phyloP scores from a whole-genome alignment of 176 grass and related monocot species.

The Elymus sibiricus region DNA sequence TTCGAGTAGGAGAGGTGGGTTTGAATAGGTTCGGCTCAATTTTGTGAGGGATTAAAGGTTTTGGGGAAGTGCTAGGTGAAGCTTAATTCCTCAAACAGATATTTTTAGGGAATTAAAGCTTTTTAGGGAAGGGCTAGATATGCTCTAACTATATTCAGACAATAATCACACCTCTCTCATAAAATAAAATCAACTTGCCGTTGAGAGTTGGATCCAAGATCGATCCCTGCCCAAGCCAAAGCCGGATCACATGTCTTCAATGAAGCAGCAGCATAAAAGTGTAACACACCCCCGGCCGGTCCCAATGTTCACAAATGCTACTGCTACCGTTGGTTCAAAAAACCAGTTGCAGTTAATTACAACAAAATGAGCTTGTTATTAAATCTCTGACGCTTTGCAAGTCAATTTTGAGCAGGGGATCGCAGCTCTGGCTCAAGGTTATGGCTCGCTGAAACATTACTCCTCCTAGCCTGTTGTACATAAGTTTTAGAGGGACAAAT shows the following conservation, averaged over 20 bases:
- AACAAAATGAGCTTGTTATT: not conserved
- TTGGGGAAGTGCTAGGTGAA: too few species aligned
- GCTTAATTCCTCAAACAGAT: too few species aligned
- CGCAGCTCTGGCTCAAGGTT: not conserved
- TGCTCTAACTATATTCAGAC: too few species aligned
- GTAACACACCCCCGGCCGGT: not conserved
- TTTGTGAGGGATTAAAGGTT: too few species aligned
- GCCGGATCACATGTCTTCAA: not conserved
- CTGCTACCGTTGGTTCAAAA: not conserved
- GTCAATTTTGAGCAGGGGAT: not conserved
- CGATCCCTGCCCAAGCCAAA: not conserved
- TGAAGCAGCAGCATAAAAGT: not conserved
- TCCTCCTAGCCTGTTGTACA: not conserved
- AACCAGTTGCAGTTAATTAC: not conserved
- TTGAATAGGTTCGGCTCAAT: too few species aligned
- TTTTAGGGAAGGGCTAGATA: too few species aligned
- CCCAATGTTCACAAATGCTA: constrained; percentile 6
- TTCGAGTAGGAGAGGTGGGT: too few species aligned
- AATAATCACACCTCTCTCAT: not conserved
- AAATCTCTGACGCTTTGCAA: not conserved
- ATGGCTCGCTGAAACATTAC: not conserved
- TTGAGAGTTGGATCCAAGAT: not conserved
- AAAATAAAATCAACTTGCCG: not conserved
- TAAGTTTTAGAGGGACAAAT: not conserved
- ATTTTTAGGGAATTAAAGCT: too few species aligned